Conservation (phyloP, 768 basidiomycete species). For the Kwoniella botswanensis region DNA sequence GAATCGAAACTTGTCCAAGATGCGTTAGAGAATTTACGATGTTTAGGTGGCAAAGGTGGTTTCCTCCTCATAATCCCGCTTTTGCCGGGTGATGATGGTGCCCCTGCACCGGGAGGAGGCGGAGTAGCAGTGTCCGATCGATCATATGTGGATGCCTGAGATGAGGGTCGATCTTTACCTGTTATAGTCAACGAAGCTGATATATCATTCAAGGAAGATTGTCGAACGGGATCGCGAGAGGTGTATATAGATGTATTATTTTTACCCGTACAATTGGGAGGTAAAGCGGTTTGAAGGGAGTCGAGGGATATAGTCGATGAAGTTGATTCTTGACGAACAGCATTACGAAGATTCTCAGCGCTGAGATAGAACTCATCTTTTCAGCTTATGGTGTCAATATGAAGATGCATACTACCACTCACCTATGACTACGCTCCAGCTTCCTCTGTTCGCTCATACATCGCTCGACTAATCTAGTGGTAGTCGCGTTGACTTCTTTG, state of each 20-base stretch:
- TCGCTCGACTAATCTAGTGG: slow-evolving; percentile 86
- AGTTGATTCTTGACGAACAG: slow-evolving; percentile 30
- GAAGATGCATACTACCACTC: neutral
- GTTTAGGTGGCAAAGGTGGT: slow-evolving; percentile 42
- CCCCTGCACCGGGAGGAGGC: slow-evolving; percentile 14
- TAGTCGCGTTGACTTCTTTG: slow-evolving; percentile 82
- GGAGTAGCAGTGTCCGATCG: slow-evolving; percentile 18
- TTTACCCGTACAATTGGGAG: slow-evolving; percentile 11
- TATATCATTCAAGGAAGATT: slow-evolving; percentile 48
- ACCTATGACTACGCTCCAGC: slow-evolving; percentile 45
- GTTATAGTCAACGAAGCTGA: slow-evolving; percentile 36
- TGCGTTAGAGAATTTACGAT: slow-evolving; percentile 23
- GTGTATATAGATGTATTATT: slow-evolving; percentile 46
- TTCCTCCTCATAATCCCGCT: slow-evolving; percentile 19
- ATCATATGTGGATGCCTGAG: slow-evolving; percentile 11
- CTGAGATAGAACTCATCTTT: slow-evolving; percentile 1
- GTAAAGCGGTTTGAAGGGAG: slow-evolving; percentile 39
- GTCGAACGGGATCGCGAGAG: slow-evolving; percentile 50
- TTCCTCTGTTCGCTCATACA: slow-evolving; percentile 65
- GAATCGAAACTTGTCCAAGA: slow-evolving; percentile 28
- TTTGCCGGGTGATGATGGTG: neutral
- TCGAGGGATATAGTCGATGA: slow-evolving; percentile 43
- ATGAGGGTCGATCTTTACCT: slow-evolving; percentile 20
- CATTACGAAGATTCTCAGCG: slow-evolving; percentile 37
- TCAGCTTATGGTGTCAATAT: too few relatives aligned